phyloP scores from a whole-genome alignment of 2,329 filamentous ascomycete genomes.

The Byssoonygena ceratinophila region DNA sequence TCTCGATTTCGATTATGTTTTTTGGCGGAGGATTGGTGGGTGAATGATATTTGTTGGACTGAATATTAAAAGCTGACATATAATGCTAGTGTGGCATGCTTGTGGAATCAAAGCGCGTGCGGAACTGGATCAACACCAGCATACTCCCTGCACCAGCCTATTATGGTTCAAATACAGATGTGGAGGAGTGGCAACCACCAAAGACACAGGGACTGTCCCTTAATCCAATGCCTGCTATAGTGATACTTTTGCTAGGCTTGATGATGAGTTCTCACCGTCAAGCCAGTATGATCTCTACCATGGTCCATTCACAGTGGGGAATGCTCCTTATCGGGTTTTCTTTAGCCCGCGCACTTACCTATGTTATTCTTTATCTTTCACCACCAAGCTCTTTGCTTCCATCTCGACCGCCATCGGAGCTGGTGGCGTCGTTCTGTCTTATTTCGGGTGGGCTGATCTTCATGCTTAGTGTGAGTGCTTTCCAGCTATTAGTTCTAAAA shows the following conservation, averaged over 20 bases:
- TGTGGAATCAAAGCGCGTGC: constrained; percentile 62
- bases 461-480: constrained; percentile 66
- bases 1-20: constrained; percentile 87
- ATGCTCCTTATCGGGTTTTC: constrained; percentile 71
- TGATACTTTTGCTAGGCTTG: constrained; percentile 76
- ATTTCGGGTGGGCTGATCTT: constrained; percentile 82
- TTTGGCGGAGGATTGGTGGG: constrained; percentile 76
- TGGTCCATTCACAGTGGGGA: constrained; percentile 93
- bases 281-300: constrained; percentile 68
- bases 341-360: constrained; percentile 66
- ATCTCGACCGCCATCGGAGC: constrained; percentile 76
- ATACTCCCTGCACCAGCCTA: constrained; percentile 26
- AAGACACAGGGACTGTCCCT: constrained; percentile 62
- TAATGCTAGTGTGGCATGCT: constrained; percentile 61
- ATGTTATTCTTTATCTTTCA: constrained; percentile 65
- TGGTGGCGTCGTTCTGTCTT: constrained; percentile 77
- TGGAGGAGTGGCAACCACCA: constrained; percentile 49
- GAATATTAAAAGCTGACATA: constrained; percentile 16
- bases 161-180: constrained; percentile 16
- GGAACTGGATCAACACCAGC: constrained; percentile 45
- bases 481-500: background rate
- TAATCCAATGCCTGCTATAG: constrained; percentile 77
- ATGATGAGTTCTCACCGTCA: constrained; percentile 96
- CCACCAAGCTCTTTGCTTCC: constrained; percentile 72
- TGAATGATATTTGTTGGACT: background rate